Evolutionary conservation across 2,329 filamentous ascomycete species (phyloP).

Genomic region (Pleurostoma richardsiae): DNA sequence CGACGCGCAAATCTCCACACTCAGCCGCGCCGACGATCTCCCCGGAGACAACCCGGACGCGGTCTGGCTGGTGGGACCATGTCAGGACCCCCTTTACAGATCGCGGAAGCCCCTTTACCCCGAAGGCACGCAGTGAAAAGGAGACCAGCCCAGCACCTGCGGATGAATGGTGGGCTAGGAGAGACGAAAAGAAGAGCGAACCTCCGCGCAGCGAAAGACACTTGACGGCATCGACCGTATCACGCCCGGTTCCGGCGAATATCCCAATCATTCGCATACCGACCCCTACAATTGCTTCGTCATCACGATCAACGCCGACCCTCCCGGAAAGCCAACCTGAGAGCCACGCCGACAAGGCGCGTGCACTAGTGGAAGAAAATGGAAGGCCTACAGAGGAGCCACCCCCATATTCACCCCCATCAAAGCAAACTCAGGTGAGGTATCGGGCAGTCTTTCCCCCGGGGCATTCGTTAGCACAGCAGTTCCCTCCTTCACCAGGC

Average conservation of each 20-base stretch:
- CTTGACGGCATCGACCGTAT: neutral
- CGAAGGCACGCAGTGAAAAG: slow-evolving; percentile 21
- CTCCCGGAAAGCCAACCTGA: slow-evolving; percentile 12
- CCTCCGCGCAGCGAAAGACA: slow-evolving; percentile 1
- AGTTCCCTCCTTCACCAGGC: slow-evolving; percentile 53
- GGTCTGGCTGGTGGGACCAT: slow-evolving; percentile 75
- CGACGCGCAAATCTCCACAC: slow-evolving; percentile 24
- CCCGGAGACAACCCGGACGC: slow-evolving; percentile 47
- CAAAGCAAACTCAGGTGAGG: slow-evolving; percentile 33
- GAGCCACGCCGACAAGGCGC: slow-evolving; percentile 29
- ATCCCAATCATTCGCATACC: slow-evolving; percentile 12
- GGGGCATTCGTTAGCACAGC: slow-evolving; percentile 36
- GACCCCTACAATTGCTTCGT: slow-evolving; percentile 16
- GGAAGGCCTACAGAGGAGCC: slow-evolving; percentile 34
- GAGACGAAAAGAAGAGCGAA: slow-evolving; percentile 15
- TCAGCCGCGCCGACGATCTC: slow-evolving; percentile 29
- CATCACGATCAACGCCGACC: slow-evolving; percentile 17
- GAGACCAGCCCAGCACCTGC: slow-evolving; percentile 17
- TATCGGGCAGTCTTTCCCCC: slow-evolving; percentile 57
- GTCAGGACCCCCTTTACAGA: slow-evolving; percentile 65
- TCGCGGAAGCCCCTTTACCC: slow-evolving; percentile 36
- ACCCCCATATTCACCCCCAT: slow-evolving; percentile 51
- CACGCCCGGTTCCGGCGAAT: slow-evolving; percentile 4
- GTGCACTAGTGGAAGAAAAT: slow-evolving; percentile 31
- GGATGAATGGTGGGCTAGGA: slow-evolving; percentile 31